Base-by-base conservation (phyloP, 2,329 filamentous ascomycete genomes). In the Pseudomassariella vexata region DNA sequence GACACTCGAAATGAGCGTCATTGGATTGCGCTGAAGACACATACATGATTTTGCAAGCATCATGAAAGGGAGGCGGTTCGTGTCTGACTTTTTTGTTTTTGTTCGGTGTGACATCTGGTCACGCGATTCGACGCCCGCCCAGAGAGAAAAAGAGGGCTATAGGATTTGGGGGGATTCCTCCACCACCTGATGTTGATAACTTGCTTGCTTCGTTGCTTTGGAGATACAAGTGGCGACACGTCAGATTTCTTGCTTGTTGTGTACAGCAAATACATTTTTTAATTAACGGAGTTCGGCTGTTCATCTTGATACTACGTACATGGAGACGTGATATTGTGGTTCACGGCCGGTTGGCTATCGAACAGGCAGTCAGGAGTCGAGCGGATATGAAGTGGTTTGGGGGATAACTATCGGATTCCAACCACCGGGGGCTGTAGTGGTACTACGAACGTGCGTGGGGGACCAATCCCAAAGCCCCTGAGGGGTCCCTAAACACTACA, bases 1-100 rank as follows among this genome's bases (percentile, higher is more conserved):
- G 92, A 98, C 92, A 38, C 72, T 98, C 37, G 92, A 98, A 70
- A 98, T 98, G 86, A 92, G 85, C 56, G 86, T 92, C 34, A 92
- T 94, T 57, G 86, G 86, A 35, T 69, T 94, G 47, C 82, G 85
- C 56, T 86, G 57, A 65, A n/a, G n/a, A n/a, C n/a, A n/a, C n/a
- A n/a, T 41, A 34, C 18, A 35, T 30, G 38, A 35, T 28, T 20
- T 34, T 32, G 46, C 40, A 40, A 48, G 45, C 44, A n/a, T n/a
- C n/a, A n/a, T n/a, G 40, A 39, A 37, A 41, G 31, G 43, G 42
- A 15, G 12, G 14, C 10, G 9, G 24, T 26, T 9, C 7, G 16
- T 26, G 24, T 26, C 11, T 26, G 24, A 14, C 15, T 23, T 8
- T 23, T 23, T 23, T 23, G 21, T 23, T 23, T n/a, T 23, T 8